phyloP scores from a whole-genome alignment of 192 early-diverging fungal species.

The Umbelopsis sp. region DNA sequence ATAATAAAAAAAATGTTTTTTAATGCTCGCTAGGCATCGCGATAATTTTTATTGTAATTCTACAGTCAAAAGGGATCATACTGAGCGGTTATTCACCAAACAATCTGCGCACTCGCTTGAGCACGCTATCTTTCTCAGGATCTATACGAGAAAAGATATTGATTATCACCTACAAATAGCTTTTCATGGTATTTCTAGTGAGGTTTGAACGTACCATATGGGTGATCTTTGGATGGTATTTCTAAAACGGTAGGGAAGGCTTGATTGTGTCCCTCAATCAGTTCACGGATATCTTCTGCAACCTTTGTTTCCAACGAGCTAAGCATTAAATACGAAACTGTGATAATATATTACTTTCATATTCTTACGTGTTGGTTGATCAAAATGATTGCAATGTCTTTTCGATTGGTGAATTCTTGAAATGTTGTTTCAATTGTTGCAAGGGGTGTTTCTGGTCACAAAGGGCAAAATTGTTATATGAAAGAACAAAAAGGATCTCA shows the following conservation, averaged over 20 bases:
- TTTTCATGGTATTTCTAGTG: neutral
- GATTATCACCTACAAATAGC: neutral
- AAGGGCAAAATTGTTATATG: neutral
- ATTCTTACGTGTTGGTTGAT: conserved; percentile 91
- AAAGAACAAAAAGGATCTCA: neutral
- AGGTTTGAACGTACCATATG: conserved; percentile 69
- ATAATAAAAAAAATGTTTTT: neutral
- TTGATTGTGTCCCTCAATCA: conserved; percentile 87
- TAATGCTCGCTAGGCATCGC: conserved; percentile 71
- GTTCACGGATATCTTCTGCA: conserved; percentile 87
- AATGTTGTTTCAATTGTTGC: conserved; percentile 79
- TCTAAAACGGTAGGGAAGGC: conserved; percentile 98
- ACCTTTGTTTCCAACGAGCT: conserved; percentile 53
- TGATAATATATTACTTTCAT: neutral
- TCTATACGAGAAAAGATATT: conserved; percentile 33
- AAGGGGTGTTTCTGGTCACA: conserved; percentile 67
- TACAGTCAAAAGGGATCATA: too few relatives aligned
- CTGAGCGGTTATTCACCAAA: conserved; percentile 68
- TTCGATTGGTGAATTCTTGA: conserved; percentile 83
- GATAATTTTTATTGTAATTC: too few relatives aligned
- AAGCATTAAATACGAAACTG: neutral
- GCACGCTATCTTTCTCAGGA: conserved; percentile 81
- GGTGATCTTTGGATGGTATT: conserved; percentile 99
- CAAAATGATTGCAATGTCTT: conserved; percentile 97
- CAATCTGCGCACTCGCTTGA: conserved; percentile 79